phyloP scores from a whole-genome alignment of 2,329 filamentous ascomycete species.

The Fusarium mangiferae region DNA sequence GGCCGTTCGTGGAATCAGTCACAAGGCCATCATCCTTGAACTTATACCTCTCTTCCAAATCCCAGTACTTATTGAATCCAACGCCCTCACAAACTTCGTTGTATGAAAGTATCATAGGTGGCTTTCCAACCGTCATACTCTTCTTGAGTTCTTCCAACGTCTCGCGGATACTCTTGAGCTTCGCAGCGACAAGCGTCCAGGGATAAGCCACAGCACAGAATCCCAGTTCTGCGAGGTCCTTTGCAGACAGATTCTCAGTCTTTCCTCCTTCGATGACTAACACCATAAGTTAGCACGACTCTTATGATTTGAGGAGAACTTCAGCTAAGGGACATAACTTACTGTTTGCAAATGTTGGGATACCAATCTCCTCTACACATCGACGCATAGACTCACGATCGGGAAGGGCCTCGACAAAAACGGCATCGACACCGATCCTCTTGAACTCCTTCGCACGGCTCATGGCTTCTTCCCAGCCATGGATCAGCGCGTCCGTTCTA shows the following conservation, averaged over 20 bases:
- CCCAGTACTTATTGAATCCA: constrained; percentile 56
- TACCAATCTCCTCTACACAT: constrained; percentile 49
- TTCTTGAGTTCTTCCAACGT: constrained; percentile 53
- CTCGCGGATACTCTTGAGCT: constrained; percentile 53
- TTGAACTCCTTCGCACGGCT: constrained; percentile 53
- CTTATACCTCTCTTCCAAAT: neutral
- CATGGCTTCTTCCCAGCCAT: constrained; percentile 58
- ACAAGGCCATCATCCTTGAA: neutral
- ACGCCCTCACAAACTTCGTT: constrained; percentile 57
- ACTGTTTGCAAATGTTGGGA: constrained; percentile 55
- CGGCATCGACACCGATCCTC: constrained; percentile 55
- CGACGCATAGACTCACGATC: constrained; percentile 55
- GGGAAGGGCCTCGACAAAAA: constrained; percentile 56
- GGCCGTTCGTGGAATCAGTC: neutral
- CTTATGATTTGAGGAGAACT: too few relatives aligned
- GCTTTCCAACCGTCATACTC: constrained; percentile 53
- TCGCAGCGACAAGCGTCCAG: constrained; percentile 56
- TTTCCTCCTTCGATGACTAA: constrained; percentile 48
- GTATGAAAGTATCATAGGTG: constrained; percentile 56
- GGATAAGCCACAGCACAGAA: constrained; percentile 56
- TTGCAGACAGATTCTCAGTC: constrained; percentile 49
- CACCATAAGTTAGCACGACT: neutral
- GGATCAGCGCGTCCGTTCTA: constrained; percentile 55
- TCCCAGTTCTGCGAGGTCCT: constrained; percentile 50
- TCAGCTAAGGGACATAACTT: neutral